Percentiles rank a stretch among this genome's conserved stretches.
Evolutionary conservation across 768 basidiomycete genomes (phyloP).

Genomic region (Auricularia sp.): DNA sequence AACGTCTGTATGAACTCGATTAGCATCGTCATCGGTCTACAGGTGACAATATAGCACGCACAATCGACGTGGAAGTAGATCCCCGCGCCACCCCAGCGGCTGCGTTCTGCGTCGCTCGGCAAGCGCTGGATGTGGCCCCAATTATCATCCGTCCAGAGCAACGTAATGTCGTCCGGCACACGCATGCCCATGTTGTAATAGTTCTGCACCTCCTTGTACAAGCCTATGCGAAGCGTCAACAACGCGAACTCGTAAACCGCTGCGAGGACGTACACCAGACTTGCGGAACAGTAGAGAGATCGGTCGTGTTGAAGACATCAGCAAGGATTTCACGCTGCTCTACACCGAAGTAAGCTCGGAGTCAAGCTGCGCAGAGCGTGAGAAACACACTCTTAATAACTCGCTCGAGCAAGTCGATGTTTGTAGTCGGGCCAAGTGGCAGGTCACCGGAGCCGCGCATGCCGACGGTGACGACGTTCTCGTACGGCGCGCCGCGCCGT

Average conservation of each 20-base stretch:
- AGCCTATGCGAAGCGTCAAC: not conserved
- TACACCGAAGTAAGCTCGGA: constrained; percentile 1
- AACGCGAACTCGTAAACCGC: not conserved
- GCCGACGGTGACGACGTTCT: constrained; percentile 56
- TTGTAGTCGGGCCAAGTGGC: constrained; percentile 40
- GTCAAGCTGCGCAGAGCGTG: not conserved
- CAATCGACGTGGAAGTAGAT: constrained; percentile 50
- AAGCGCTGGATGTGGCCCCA: constrained; percentile 64
- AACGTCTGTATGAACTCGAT: constrained; percentile 28
- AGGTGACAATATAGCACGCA: not conserved
- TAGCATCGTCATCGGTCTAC: not conserved
- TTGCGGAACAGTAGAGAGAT: constrained; percentile 40
- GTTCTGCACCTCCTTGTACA: constrained; percentile 15
- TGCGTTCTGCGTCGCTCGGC: constrained; percentile 41
- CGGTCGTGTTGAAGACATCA: constrained; percentile 36
- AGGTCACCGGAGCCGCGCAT: constrained; percentile 51
- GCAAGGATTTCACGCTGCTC: constrained; percentile 54
- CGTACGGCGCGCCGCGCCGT: constrained; percentile 46
- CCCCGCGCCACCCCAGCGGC: constrained; percentile 57
- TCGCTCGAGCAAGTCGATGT: constrained; percentile 41
- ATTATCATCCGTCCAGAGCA: constrained; percentile 68
- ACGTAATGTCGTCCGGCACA: constrained; percentile 53
- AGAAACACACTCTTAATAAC: constrained; percentile 27
- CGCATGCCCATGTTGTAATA: constrained; percentile 31
- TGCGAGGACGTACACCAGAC: constrained; percentile 42